These are phyloP conservation scores for Aspergillus ostianus DNA, from an alignment of 495 filamentous ascomycete genomes.

Conservation along the genomic window DNA sequence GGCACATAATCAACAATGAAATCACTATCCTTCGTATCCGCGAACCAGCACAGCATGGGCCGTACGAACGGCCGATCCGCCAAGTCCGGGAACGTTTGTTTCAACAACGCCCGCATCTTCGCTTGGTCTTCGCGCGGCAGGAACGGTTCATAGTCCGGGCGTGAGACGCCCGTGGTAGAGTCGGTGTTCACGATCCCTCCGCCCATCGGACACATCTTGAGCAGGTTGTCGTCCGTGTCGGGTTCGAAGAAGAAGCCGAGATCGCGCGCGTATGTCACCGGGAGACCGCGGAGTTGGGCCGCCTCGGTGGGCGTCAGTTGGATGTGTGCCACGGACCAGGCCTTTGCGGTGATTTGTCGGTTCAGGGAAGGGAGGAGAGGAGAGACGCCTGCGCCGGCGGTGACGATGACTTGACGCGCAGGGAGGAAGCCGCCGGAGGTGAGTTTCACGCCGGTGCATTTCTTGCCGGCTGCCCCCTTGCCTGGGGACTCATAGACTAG, in stretches of 20 bases:
- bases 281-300: conserved; percentile 48
- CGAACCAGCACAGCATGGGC: conserved; percentile 56
- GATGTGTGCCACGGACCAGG: conserved; percentile 53
- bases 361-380: conserved; percentile 39
- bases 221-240: conserved; percentile 48
- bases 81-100: conserved; percentile 48
- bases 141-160: conserved; percentile 35
- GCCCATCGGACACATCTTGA: conserved; percentile 56
- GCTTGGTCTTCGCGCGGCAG: conserved; percentile 50
- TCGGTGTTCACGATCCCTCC: conserved; percentile 53
- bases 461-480: neutral
- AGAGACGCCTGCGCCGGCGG: conserved; percentile 41
- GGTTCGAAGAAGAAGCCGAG: conserved; percentile 62
- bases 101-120: conserved; percentile 42
- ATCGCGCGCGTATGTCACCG: conserved; percentile 54
- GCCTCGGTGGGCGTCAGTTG: conserved; percentile 53
- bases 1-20: conserved; percentile 58
- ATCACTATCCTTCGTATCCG: conserved; percentile 53
- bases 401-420: conserved; percentile 39
- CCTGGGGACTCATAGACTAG: conserved; percentile 1
- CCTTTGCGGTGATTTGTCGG: conserved; percentile 45
- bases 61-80: conserved; percentile 49
- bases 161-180: conserved; percentile 30
- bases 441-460: conserved; percentile 35
- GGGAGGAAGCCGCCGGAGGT: conserved; percentile 36